These are phyloP conservation scores for Picochlorum costavermella DNA, from an alignment of 139 green algal species.

Conservation along the genomic window DNA sequence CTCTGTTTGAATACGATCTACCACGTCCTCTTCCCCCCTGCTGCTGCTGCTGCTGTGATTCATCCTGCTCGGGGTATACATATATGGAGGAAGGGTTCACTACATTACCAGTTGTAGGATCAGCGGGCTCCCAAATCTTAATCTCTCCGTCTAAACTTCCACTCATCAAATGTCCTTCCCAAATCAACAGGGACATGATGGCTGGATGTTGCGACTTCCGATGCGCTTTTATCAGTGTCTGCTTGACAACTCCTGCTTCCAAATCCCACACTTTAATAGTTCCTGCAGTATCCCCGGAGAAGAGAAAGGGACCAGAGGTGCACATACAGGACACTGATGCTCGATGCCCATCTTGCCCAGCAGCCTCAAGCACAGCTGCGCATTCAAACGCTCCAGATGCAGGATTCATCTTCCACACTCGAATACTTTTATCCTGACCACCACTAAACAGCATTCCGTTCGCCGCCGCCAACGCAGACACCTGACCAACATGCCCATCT, in stretches of 20 bases:
- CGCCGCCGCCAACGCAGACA: constrained; percentile 37
- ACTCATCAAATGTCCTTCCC: constrained; percentile 54
- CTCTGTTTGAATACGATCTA: not conserved
- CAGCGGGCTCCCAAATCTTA: constrained; percentile 36
- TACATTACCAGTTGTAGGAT: constrained; percentile 18
- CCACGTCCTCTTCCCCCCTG: not conserved
- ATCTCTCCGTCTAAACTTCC: constrained; percentile 56
- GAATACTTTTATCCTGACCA: constrained; percentile 58
- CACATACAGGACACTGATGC: constrained; percentile 38
- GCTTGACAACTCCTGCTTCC: constrained; percentile 29
- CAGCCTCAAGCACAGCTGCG: constrained; percentile 20
- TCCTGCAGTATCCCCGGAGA: constrained; percentile 58
- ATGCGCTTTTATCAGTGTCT: constrained; percentile 46
- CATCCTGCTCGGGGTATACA: constrained; percentile 22
- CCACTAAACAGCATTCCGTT: constrained; percentile 47
- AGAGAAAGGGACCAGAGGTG: constrained; percentile 39
- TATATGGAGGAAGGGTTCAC: constrained; percentile 31
- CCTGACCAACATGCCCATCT: constrained; percentile 43
- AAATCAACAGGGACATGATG: constrained; percentile 56
- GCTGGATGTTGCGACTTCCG: constrained; percentile 16
- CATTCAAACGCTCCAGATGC: constrained; percentile 36
- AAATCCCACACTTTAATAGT: constrained; percentile 71
- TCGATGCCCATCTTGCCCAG: constrained; percentile 45
- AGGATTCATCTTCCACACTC: constrained; percentile 57
- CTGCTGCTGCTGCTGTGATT: not conserved